Evolutionary conservation across 495 filamentous ascomycete genomes (phyloP).

Genomic region (Sphaerosporella brunnea): DNA sequence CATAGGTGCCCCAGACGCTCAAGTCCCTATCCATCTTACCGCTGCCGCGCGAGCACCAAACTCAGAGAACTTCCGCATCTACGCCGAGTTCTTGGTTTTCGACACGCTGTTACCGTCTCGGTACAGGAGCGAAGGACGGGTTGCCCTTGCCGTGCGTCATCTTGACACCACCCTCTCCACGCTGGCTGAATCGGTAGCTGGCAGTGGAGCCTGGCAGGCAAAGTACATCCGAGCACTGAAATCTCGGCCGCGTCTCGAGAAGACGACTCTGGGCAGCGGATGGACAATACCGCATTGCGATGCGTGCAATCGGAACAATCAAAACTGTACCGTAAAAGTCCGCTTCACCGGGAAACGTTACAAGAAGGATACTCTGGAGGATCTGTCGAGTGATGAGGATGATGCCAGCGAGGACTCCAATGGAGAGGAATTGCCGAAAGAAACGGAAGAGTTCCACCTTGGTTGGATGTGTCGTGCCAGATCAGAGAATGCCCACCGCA

Average conservation of each 20-base stretch:
- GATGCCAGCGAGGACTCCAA: slow-evolving; percentile 1
- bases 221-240: slow-evolving; percentile 14
- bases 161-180: slow-evolving; percentile 10
- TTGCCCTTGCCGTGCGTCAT: slow-evolving; percentile 7
- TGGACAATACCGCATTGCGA: no score
- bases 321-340: slow-evolving; percentile 9
- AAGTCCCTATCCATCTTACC: slow-evolving; percentile 18
- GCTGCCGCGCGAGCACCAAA: slow-evolving; percentile 10
- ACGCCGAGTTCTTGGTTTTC: slow-evolving; percentile 12
- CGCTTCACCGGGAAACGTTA: slow-evolving; percentile 12
- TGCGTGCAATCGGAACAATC: slow-evolving; percentile 13
- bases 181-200: slow-evolving; percentile 10
- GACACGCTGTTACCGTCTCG: slow-evolving; percentile 11
- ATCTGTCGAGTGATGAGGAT: slow-evolving; percentile 10
- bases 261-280: no score
- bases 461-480: slow-evolving; percentile 11
- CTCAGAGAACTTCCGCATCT: slow-evolving; percentile 9
- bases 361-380: slow-evolving; percentile 9
- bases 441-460: slow-evolving; percentile 6
- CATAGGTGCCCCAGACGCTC: slow-evolving; percentile 7
- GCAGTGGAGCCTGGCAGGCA: slow-evolving; percentile 12
- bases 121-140: slow-evolving; percentile 7
- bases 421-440: not conserved
- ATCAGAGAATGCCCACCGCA: slow-evolving; percentile 9
- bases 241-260: slow-evolving; percentile 9